Percentiles rank a stretch among this genome's conserved stretches.
Conservation (phyloP, 495 filamentous ascomycete genomes). For the Lepidopterella palustris region DNA sequence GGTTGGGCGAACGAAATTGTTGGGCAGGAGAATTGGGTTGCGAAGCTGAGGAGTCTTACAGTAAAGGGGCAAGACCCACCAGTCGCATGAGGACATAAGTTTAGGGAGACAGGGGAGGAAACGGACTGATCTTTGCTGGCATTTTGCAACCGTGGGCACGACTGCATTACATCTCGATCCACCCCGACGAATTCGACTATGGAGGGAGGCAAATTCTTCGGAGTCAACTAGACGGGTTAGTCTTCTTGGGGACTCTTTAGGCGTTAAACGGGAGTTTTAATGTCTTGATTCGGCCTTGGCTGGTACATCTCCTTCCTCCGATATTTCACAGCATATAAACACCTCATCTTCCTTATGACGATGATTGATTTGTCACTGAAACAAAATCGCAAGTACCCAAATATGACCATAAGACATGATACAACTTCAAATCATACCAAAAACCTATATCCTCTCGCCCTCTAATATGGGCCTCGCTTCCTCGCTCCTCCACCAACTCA, state of each 20-base stretch:
- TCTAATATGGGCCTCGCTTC: slow-evolving; percentile 38
- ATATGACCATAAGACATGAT: too few species aligned
- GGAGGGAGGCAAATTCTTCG: too few species aligned
- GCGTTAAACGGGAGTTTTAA: not conserved
- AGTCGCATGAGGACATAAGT: too few species aligned
- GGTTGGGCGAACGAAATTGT: slow-evolving; percentile 22
- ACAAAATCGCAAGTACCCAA: too few species aligned
- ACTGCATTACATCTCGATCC: too few species aligned
- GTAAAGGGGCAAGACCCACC: too few species aligned
- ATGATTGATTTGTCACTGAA: too few species aligned
- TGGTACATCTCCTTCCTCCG: not conserved
- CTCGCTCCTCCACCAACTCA: slow-evolving; percentile 66
- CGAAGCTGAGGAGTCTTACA: not conserved
- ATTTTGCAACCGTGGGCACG: too few species aligned
- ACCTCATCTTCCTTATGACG: too few species aligned
- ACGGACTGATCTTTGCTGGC: too few species aligned
- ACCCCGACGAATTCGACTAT: too few species aligned
- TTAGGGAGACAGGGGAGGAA: too few species aligned
- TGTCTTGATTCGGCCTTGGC: not conserved
- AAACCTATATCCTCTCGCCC: slow-evolving; percentile 36
- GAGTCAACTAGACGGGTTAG: not conserved
- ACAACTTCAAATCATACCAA: not conserved
- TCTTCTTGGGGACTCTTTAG: not conserved
- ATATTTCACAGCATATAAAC: not conserved
- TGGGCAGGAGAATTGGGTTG: slow-evolving; percentile 20